Conservation (phyloP, 805 yeast genomes). For the Blastobotrys chiropterorum region DNA sequence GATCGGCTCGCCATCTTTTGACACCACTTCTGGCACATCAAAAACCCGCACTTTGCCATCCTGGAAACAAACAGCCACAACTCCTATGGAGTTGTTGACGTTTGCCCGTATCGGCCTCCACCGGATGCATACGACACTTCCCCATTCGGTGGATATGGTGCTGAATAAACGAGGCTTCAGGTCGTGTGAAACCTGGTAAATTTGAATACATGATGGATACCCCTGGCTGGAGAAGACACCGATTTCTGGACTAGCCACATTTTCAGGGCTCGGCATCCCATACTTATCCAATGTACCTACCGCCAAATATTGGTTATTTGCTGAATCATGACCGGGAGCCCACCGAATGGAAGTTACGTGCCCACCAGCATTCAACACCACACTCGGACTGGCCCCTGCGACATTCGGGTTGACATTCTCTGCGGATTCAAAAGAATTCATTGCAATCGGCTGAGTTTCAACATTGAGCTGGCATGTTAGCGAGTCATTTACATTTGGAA, state of each 20-base stretch:
- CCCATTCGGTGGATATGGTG: slow-evolving; percentile 29
- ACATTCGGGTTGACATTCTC: not conserved
- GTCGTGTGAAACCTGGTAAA: slow-evolving; percentile 9
- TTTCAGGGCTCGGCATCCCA: slow-evolving; percentile 27
- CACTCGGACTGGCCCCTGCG: slow-evolving; percentile 30
- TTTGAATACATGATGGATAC: slow-evolving; percentile 13
- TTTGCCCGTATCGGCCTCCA: slow-evolving; percentile 5
- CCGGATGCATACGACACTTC: slow-evolving; percentile 20
- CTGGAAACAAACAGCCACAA: slow-evolving; percentile 45
- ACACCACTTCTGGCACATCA: slow-evolving; percentile 26
- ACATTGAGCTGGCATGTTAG: not conserved
- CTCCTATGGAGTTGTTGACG: slow-evolving; percentile 7
- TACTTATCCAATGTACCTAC: slow-evolving; percentile 40
- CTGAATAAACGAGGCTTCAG: slow-evolving; percentile 22
- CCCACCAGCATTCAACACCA: slow-evolving; percentile 46
- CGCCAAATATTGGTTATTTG: slow-evolving; percentile 41
- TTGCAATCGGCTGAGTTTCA: not conserved
- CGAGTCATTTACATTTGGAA: not conserved
- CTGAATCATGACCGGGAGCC: slow-evolving; percentile 29
- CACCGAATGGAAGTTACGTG: slow-evolving; percentile 49
- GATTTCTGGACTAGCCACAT: slow-evolving; percentile 31
- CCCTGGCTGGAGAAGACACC: slow-evolving; percentile 10
- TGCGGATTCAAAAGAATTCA: not conserved
- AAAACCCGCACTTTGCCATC: slow-evolving; percentile 53
- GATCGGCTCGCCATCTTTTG: not conserved